Conservation (phyloP, 306 rosid genomes). For the Gillenia trifoliata region DNA sequence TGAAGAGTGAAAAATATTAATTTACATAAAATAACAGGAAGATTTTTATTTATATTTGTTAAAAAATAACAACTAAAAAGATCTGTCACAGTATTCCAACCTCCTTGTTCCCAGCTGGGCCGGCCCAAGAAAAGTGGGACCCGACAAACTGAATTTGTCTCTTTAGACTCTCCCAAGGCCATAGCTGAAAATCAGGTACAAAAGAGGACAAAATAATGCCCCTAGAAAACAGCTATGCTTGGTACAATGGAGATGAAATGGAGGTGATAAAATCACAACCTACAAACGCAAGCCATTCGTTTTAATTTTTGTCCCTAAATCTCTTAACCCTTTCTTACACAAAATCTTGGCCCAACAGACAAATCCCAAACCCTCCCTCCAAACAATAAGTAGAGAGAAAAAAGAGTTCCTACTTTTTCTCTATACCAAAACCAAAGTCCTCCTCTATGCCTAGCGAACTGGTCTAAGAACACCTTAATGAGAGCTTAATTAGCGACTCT, state of each 20-base stretch:
- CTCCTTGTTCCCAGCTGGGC: constrained; percentile 48
- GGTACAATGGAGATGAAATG: constrained; percentile 24
- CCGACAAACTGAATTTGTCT: constrained; percentile 22
- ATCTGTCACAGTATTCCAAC: not conserved
- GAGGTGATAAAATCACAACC: constrained; percentile 30
- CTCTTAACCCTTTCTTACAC: constrained; percentile 3
- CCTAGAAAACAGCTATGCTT: constrained; percentile 48
- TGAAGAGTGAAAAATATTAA: not conserved
- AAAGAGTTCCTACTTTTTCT: constrained; percentile 37
- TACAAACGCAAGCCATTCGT: constrained; percentile 33
- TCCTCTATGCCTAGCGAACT: not conserved
- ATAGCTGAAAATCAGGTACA: constrained; percentile 17
- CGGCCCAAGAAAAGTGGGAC: constrained; percentile 57
- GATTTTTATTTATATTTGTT: not conserved
- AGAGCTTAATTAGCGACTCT: constrained; percentile 3
- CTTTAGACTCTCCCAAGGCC: not conserved
- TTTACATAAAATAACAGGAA: not conserved
- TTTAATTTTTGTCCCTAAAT: constrained; percentile 28
- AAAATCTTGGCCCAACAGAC: constrained; percentile 15
- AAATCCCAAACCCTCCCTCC: not conserved
- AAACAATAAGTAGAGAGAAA: constrained; percentile 44
- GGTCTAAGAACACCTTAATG: not conserved
- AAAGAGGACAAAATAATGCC: constrained; percentile 36
- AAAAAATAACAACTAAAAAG: not conserved
- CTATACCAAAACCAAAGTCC: constrained; percentile 20